These are phyloP conservation scores for Biancaea sappan DNA, from an alignment of 306 rosid species.

Conservation along the genomic window DNA sequence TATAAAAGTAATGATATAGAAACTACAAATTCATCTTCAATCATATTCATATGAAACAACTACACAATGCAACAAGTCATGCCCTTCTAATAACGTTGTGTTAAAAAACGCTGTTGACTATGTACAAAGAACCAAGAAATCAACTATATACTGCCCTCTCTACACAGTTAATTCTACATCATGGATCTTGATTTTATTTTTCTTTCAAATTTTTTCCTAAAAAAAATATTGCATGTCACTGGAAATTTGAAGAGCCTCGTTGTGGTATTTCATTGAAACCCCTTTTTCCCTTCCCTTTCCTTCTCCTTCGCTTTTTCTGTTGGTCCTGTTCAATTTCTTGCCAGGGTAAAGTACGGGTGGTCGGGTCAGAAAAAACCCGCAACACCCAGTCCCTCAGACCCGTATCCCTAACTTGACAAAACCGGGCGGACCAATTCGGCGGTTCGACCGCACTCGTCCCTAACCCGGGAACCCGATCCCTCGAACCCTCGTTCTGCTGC, in stretches of 20 bases:
- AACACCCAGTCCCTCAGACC: conserved; percentile 53
- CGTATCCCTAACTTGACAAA: conserved; percentile 65
- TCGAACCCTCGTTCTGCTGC: conserved; percentile 64
- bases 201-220: too few species aligned
- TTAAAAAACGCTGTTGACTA: background rate
- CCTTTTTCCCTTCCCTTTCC: background rate
- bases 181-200: too few species aligned
- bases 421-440: conserved; percentile 61
- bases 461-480: conserved; percentile 78
- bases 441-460: conserved; percentile 76
- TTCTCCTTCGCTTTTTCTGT: conserved; percentile 10
- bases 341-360: conserved; percentile 60
- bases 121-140: background rate
- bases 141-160: background rate
- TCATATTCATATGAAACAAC: too few species aligned
- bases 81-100: too few species aligned
- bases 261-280: background rate
- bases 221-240: too few species aligned
- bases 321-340: background rate
- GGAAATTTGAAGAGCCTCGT: background rate
- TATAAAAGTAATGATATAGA: background rate
- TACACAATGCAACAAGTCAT: too few species aligned
- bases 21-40: background rate
- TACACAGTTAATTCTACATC: background rate
- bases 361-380: conserved; percentile 33